These are phyloP conservation scores for Boechera retrofracta DNA, from an alignment of 345 rosid species.

Conservation along the genomic window DNA sequence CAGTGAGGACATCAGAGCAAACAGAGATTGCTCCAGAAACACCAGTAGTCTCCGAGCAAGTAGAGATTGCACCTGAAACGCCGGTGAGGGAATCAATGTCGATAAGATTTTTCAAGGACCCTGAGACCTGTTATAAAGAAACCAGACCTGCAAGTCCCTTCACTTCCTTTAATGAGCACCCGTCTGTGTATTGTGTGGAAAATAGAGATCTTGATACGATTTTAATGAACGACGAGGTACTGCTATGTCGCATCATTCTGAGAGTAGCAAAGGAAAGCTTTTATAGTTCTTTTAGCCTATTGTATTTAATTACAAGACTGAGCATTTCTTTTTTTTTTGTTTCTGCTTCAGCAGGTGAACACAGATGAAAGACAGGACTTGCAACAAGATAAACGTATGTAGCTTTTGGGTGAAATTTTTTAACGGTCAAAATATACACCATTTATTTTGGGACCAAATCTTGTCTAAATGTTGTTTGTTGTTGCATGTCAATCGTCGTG, in stretches of 20 bases:
- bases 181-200: constrained; percentile 35
- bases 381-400: constrained; percentile 36
- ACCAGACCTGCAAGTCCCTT: constrained; percentile 32
- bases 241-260: constrained; percentile 25
- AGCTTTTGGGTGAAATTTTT: neutral
- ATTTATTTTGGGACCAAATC: constrained; percentile 1
- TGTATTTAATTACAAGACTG: neutral
- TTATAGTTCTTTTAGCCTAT: neutral
- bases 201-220: constrained; percentile 48
- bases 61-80: constrained; percentile 71
- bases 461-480: constrained; percentile 6
- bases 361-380: constrained; percentile 32
- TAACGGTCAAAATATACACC: constrained; percentile 1
- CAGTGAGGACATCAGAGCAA: constrained; percentile 33
- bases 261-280: neutral
- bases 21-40: constrained; percentile 38
- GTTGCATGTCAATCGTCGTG: constrained; percentile 25
- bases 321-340: neutral
- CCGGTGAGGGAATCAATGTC: constrained; percentile 54
- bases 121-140: constrained; percentile 39
- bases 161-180: constrained; percentile 41
- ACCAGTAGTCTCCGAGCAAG: constrained; percentile 41
- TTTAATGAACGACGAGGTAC: constrained; percentile 55
- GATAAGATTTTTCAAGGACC: constrained; percentile 52
- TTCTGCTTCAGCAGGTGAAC: constrained; percentile 37